Percentiles rank a stretch among this genome's conserved stretches.
Conservation (phyloP, 2,329 filamentous ascomycete genomes). For the Chaetomium olivaceum region DNA sequence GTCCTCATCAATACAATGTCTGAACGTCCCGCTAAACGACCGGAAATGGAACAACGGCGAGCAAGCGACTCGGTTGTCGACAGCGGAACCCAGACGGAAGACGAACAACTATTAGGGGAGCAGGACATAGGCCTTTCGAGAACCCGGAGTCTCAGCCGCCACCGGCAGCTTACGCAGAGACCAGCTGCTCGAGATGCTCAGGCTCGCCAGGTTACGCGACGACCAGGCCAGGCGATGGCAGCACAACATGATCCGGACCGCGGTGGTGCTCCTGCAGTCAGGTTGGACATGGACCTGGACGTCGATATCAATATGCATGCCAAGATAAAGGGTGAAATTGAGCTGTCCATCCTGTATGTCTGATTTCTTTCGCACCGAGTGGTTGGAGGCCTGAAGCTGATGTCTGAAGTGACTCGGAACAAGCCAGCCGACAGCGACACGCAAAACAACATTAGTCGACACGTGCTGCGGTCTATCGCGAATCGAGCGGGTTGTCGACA, state of each 20-base stretch:
- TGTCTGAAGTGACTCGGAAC: slow-evolving; percentile 3
- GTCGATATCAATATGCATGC: slow-evolving; percentile 32
- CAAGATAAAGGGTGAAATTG: slow-evolving; percentile 31
- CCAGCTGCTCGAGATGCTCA: background rate
- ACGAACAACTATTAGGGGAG: background rate
- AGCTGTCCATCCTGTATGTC: slow-evolving; percentile 28
- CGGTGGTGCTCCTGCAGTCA: slow-evolving; percentile 28
- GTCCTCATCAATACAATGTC: background rate
- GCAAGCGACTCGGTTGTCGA: slow-evolving; percentile 4
- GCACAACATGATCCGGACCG: slow-evolving; percentile 8
- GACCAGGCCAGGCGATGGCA: background rate
- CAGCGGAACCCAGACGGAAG: background rate
- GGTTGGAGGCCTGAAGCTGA: background rate
- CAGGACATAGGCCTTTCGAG: background rate
- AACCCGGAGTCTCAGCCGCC: background rate
- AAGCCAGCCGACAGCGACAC: background rate
- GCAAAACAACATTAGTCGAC: background rate
- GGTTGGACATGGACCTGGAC: slow-evolving; percentile 32
- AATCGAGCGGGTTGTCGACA: background rate
- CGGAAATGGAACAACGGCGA: background rate
- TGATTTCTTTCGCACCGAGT: too few relatives aligned
- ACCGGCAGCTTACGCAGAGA: background rate
- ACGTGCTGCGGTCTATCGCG: background rate
- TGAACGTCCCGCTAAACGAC: background rate
- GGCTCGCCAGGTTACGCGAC: background rate